Evolutionary conservation across 768 basidiomycete genomes (phyloP).

Genomic region (Daedaleopsis sinensis): DNA sequence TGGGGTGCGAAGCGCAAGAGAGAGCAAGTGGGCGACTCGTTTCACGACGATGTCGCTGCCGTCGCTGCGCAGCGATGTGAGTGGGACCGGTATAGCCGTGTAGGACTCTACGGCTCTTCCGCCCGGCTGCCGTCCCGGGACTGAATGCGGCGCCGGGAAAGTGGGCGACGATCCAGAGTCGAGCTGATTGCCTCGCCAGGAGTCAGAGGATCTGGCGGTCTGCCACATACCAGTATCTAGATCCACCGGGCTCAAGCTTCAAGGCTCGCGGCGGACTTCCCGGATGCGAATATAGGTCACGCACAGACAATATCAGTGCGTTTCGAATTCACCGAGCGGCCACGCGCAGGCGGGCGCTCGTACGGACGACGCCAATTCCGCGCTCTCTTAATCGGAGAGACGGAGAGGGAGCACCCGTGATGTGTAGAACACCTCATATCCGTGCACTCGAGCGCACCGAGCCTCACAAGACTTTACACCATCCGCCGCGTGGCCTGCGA

Average conservation of each 20-base stretch:
- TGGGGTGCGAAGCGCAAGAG: background rate
- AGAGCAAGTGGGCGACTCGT: background rate
- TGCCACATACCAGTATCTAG: background rate
- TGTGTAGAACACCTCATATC: background rate
- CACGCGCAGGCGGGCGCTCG: background rate
- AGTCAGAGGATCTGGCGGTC: background rate
- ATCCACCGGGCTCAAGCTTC: background rate
- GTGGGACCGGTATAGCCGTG: background rate
- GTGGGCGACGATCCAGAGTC: conserved; percentile 1
- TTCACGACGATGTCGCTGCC: background rate
- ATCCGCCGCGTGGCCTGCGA: background rate
- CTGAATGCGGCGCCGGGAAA: background rate
- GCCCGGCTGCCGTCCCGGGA: conserved; percentile 3
- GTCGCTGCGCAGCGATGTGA: background rate
- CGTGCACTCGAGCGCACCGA: background rate
- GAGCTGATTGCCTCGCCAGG: conserved; percentile 2
- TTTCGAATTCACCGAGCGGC: background rate
- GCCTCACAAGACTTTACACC: background rate
- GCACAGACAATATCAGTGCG: background rate
- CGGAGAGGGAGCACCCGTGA: background rate
- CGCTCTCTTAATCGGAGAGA: background rate
- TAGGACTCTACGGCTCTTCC: background rate
- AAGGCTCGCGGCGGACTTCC: background rate
- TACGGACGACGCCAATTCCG: background rate
- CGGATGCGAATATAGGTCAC: background rate